Evolutionary conservation across 148 eudicot genomes (phyloP).

Genomic region (Dysphania ambrosioides): DNA sequence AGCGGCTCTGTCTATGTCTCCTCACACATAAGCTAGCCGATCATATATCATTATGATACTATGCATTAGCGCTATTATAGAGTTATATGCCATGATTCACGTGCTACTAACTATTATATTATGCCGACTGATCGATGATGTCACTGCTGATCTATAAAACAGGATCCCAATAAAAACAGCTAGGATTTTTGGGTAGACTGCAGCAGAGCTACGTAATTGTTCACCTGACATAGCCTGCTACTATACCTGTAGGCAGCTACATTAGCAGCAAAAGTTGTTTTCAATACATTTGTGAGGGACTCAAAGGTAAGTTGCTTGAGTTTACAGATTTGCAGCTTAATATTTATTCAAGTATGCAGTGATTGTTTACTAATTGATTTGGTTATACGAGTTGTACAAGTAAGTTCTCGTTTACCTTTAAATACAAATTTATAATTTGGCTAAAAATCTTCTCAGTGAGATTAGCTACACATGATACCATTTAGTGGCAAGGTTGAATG

Average conservation of each 20-base stretch:
- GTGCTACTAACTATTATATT: too few species aligned
- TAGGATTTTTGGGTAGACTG: constrained; percentile 67
- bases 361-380: not conserved
- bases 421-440: not conserved
- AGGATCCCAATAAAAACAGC: too few species aligned
- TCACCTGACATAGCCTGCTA: constrained; percentile 91
- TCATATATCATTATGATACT: too few species aligned
- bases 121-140: too few species aligned
- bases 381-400: not conserved
- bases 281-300: constrained; percentile 69
- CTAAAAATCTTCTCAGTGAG: too few species aligned
- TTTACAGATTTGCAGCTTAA: not conserved
- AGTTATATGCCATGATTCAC: too few species aligned
- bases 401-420: not conserved
- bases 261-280: constrained; percentile 71
- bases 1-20: too few species aligned
- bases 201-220: constrained; percentile 78
- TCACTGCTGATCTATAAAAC: too few species aligned
- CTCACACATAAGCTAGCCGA: too few species aligned
- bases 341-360: not conserved
- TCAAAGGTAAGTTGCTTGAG: constrained; percentile 58
- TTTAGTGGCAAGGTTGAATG: not conserved
- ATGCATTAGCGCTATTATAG: too few species aligned
- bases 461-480: too few species aligned
- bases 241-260: constrained; percentile 89